Evolutionary conservation across 129 eudicot species (phyloP).

Genomic region (Calendula officinalis): DNA sequence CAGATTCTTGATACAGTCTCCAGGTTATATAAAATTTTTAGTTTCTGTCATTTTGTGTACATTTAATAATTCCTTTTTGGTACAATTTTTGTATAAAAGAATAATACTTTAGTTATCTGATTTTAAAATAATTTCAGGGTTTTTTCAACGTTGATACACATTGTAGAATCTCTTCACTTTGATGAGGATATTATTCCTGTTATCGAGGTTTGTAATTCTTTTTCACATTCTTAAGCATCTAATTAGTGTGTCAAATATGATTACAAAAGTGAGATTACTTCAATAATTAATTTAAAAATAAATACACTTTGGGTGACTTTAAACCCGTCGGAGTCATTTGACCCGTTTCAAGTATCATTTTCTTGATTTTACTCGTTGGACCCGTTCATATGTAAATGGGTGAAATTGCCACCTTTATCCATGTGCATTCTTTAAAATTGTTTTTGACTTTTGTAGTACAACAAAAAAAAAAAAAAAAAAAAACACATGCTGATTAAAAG

Average conservation of each 20-base stretch:
- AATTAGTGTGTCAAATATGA: neutral
- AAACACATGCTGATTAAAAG: neutral
- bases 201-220: slow-evolving; percentile 47
- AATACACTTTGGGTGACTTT: neutral
- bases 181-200: slow-evolving; percentile 49
- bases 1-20: slow-evolving; percentile 35
- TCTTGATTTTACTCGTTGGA: neutral
- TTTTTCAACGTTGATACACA: slow-evolving; percentile 39
- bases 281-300: neutral
- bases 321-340: neutral
- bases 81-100: neutral
- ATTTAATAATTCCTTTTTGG: neutral
- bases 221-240: slow-evolving; percentile 7
- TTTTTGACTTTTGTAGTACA: neutral
- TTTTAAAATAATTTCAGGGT: slow-evolving; percentile 43
- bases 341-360: neutral
- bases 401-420: slow-evolving; percentile 6
- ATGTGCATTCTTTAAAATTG: neutral
- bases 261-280: neutral
- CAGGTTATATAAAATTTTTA: slow-evolving; percentile 29
- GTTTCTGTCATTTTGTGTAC: neutral
- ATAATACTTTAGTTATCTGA: slow-evolving; percentile 5
- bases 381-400: neutral
- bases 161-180: slow-evolving; percentile 44
- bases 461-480: neutral